Conservation (phyloP, 352 stramenopile species). For the Pythium plurisporium region DNA sequence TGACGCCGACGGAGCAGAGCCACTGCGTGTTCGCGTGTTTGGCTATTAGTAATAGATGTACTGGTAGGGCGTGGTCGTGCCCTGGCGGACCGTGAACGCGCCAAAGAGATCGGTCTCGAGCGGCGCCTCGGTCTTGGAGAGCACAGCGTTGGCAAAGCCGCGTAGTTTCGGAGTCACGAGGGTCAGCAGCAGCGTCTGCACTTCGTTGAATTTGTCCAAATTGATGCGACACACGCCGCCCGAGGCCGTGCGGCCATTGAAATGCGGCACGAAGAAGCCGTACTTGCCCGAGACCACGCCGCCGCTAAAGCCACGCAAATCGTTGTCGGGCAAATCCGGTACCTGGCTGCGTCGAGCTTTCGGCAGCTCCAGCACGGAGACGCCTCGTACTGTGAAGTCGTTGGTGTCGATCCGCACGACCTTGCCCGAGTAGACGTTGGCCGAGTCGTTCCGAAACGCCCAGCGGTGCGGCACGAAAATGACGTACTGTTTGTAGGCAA, state of each 20-base stretch:
- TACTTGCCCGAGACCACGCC: conserved; percentile 75
- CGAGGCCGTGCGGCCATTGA: conserved; percentile 58
- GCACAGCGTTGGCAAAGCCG: conserved; percentile 47
- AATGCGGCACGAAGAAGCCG: conserved; percentile 76
- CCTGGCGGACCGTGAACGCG: conserved; percentile 56
- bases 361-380: conserved; percentile 55
- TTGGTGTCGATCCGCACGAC: conserved; percentile 67
- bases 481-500: conserved; percentile 72
- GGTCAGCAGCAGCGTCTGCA: conserved; percentile 67
- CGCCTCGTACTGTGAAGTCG: conserved; percentile 44
- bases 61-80: conserved; percentile 59
- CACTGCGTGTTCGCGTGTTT: conserved; percentile 24
- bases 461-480: conserved; percentile 57
- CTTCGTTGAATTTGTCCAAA: conserved; percentile 71
- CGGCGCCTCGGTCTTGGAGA: conserved; percentile 39
- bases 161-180: conserved; percentile 37
- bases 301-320: conserved; percentile 61
- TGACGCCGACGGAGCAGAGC: neutral
- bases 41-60: conserved; percentile 55
- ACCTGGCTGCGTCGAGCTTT: conserved; percentile 57
- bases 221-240: conserved; percentile 78
- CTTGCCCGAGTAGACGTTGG: conserved; percentile 48
- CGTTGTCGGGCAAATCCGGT: conserved; percentile 48
- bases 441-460: conserved; percentile 22
- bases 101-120: conserved; percentile 58